Base-by-base conservation (phyloP, 2,329 filamentous ascomycete genomes). In the Massarina eburnea region DNA sequence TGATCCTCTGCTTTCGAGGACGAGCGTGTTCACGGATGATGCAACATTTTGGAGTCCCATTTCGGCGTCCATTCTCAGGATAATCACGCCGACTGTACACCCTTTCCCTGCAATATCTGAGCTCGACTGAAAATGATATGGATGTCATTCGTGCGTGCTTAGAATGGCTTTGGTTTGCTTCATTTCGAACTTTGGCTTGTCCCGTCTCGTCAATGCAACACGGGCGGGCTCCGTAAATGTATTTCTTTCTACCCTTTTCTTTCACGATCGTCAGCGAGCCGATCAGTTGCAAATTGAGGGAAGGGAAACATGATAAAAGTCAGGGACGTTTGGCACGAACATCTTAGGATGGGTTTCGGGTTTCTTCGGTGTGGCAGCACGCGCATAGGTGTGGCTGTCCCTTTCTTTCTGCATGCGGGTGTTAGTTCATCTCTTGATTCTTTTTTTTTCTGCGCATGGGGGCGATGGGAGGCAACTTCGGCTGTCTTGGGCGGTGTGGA, bases 81-180 rank as follows among this genome's bases (percentile, higher is more conserved):
- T 57, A 59, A 55, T 57, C 52, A 65, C 60, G 56, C 60, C 62
- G 58, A 59, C 55, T 64, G 59, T 58, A 62, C 59, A 55, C 61
- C 59, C 58, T 47, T 62, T 61, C 58, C 54, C 59, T 64, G 61
- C 61, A 59, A 59, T 65, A 59, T 62, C 52, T 66, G 60, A 64
- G 62, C 65, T 66, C 63, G 59, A 62, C 62, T 62, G 62, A 67
- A 67, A 54, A 66, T 64, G 66, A 65, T 63, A 64, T 47, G 46
- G 51, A 62, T 60, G 60, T 66, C 65, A 62, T 64, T 64, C 62
- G 55, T 57, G 50, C 54, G 53, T 57, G 43, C 50, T 58, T 55
- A 61, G 58, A 66, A 65, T 66, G 64, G 60, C 61, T 43, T 51
- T 61, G 58, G 57, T 59, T 60, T 64, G 55, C 58, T 62, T 62